Percentiles rank a stretch among this genome's conserved stretches.
Evolutionary conservation across 1,284 basidiomycete species (phyloP).

Genomic region (Cryptococcus depauperatus): DNA sequence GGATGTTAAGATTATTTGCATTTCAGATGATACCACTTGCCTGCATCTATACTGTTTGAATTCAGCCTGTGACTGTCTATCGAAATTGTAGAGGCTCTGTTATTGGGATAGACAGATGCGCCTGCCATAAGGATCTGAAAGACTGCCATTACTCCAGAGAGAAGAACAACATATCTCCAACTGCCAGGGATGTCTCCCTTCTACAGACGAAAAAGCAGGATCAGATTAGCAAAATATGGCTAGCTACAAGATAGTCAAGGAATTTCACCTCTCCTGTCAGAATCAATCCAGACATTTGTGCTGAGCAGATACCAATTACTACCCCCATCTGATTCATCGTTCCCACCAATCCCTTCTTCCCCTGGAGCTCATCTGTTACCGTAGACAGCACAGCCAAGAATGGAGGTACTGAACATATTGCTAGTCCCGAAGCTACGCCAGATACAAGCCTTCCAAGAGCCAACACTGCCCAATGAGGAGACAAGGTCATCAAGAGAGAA

Average conservation of each 20-base stretch:
- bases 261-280: constrained; percentile 44
- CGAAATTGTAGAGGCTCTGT: too few relatives aligned
- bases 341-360: constrained; percentile 48
- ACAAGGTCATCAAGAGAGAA: constrained; percentile 57
- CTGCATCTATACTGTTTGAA: too few relatives aligned
- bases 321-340: constrained; percentile 82
- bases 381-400: constrained; percentile 77
- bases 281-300: constrained; percentile 51
- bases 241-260: too few relatives aligned
- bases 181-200: constrained; percentile 36
- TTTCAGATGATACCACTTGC: too few relatives aligned
- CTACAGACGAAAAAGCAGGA: constrained; percentile 10
- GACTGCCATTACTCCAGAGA: constrained; percentile 56
- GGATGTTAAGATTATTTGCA: too few relatives aligned
- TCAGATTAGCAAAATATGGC: constrained; percentile 51
- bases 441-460: constrained; percentile 66
- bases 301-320: constrained; percentile 71
- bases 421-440: constrained; percentile 72
- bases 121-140: constrained; percentile 51
- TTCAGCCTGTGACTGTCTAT: too few relatives aligned
- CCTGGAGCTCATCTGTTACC: constrained; percentile 31
- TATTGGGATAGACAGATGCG: not conserved
- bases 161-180: constrained; percentile 67
- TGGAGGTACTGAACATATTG: constrained; percentile 76
- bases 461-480: constrained; percentile 54